Conservation (phyloP, 2,329 filamentous ascomycete genomes). For the Incumbomyces lentus region DNA sequence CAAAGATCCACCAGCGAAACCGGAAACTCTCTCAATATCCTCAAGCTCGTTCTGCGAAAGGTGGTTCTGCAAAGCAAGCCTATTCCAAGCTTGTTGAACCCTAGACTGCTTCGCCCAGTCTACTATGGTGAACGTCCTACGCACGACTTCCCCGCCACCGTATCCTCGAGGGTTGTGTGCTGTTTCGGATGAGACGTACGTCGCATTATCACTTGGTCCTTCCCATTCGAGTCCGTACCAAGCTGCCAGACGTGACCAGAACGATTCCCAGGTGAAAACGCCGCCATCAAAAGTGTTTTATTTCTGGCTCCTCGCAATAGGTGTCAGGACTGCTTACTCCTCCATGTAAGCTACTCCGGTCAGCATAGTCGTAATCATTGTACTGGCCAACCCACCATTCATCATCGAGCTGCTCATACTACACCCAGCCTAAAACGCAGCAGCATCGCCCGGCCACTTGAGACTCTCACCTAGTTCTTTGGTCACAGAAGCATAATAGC, state of each 20-base stretch:
- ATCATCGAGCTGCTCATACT: slow-evolving; percentile 36
- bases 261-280: slow-evolving; percentile 37
- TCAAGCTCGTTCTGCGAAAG: slow-evolving; percentile 33
- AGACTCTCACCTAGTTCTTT: slow-evolving; percentile 31
- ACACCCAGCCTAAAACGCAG: slow-evolving; percentile 34
- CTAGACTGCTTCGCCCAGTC: slow-evolving; percentile 37
- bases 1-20: slow-evolving; percentile 39
- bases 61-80: slow-evolving; percentile 32
- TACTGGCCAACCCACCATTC: slow-evolving; percentile 24
- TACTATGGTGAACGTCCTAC: slow-evolving; percentile 32
- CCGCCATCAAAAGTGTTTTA: slow-evolving; percentile 41
- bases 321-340: slow-evolving; percentile 40
- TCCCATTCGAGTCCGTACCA: slow-evolving; percentile 34
- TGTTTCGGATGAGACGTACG: slow-evolving; percentile 19
- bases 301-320: slow-evolving; percentile 31
- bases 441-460: slow-evolving; percentile 34
- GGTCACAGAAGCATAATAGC: slow-evolving; percentile 41
- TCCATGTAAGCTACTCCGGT: slow-evolving; percentile 30
- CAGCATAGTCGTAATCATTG: neutral
- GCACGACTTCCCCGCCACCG: slow-evolving; percentile 31
- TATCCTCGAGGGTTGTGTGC: slow-evolving; percentile 29
- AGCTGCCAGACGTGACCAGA: slow-evolving; percentile 38
- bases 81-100: slow-evolving; percentile 36
- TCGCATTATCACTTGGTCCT: slow-evolving; percentile 21
- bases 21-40: slow-evolving; percentile 37